Percentiles rank a stretch among this genome's conserved stretches.
phyloP scores from a whole-genome alignment of 306 rosid species.

The Dryas drummondii region DNA sequence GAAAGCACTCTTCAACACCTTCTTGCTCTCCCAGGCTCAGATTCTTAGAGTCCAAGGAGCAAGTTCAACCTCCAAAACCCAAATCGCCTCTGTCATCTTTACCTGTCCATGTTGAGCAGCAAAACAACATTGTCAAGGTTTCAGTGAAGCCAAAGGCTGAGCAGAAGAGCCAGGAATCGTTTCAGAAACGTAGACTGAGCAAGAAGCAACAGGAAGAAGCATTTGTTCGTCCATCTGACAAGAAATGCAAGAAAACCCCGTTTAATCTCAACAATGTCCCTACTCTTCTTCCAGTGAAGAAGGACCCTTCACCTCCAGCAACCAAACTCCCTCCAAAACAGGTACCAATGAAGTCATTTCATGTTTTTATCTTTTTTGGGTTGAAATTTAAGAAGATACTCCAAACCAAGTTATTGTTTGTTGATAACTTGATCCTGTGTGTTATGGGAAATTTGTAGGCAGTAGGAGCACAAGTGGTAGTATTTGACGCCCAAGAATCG shows the following conservation, averaged over 20 bases:
- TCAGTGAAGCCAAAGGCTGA: constrained; percentile 37
- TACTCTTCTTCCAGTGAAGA: constrained; percentile 43
- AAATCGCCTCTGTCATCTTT: background rate
- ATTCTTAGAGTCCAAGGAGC: constrained; percentile 46
- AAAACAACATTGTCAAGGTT: background rate
- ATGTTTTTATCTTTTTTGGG: background rate
- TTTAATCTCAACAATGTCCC: constrained; percentile 43
- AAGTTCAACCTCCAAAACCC: constrained; percentile 34
- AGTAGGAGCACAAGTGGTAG: constrained; percentile 7
- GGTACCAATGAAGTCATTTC: constrained; percentile 20
- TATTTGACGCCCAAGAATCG: constrained; percentile 39
- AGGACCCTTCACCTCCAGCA: constrained; percentile 33
- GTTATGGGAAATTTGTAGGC: too few relatives aligned
- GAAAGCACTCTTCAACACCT: background rate
- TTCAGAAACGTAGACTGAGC: constrained; percentile 27
- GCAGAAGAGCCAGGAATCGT: constrained; percentile 15
- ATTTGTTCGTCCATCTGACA: constrained; percentile 55
- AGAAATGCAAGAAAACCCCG: constrained; percentile 52
- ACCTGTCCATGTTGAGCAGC: background rate
- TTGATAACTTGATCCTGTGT: too few relatives aligned
- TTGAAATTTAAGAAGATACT: background rate
- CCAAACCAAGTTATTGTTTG: too few relatives aligned
- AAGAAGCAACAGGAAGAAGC: constrained; percentile 71
- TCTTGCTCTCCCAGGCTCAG: constrained; percentile 36
- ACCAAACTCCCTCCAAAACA: constrained; percentile 42